Percentiles rank a stretch among this genome's conserved stretches.
These are phyloP conservation scores for Claviceps digitariae DNA, from an alignment of 2,329 filamentous ascomycete genomes.

Conservation along the genomic window DNA sequence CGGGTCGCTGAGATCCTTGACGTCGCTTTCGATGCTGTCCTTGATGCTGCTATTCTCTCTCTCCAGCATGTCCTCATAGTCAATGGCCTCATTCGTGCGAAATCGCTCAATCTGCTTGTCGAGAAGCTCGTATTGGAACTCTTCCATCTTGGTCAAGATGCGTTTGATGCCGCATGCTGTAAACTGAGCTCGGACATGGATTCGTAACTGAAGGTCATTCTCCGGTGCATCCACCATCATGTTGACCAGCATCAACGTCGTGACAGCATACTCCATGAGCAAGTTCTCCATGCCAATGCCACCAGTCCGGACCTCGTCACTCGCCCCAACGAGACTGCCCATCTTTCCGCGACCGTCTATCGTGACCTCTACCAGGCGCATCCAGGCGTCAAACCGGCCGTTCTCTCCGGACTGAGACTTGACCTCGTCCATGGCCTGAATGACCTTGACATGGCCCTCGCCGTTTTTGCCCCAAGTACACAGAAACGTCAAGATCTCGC, in stretches of 20 bases:
- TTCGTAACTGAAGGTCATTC: slow-evolving; percentile 75
- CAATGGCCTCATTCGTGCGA: slow-evolving; percentile 86
- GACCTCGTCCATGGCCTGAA: slow-evolving; percentile 84
- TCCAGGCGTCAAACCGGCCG: slow-evolving; percentile 94
- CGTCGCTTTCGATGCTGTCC: slow-evolving; percentile 71
- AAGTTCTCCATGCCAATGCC: slow-evolving; percentile 98
- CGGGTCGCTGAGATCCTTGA: slow-evolving; percentile 86
- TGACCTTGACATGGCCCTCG: slow-evolving; percentile 81
- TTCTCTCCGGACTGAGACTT: slow-evolving; percentile 83
- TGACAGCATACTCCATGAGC: slow-evolving; percentile 96
- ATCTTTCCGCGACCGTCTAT: slow-evolving; percentile 96
- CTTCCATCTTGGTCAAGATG: slow-evolving; percentile 92
- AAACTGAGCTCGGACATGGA: slow-evolving; percentile 92
- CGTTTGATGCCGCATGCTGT: slow-evolving; percentile 91
- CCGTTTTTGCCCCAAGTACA: slow-evolving; percentile 82
- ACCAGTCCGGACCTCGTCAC: slow-evolving; percentile 87
- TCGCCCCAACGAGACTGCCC: slow-evolving; percentile 93
- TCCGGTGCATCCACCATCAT: slow-evolving; percentile 90
- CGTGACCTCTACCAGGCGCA: slow-evolving; percentile 95
- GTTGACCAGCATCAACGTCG: slow-evolving; percentile 88
- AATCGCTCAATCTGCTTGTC: slow-evolving; percentile 97
- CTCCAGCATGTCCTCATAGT: slow-evolving; percentile 95
- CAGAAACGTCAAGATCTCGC: slow-evolving; percentile 89
- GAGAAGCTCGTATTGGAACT: slow-evolving; percentile 94
- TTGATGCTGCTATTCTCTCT: slow-evolving; percentile 82